Base-by-base conservation (phyloP, 805 yeast genomes). In the Isabelozyma gotoi region DNA sequence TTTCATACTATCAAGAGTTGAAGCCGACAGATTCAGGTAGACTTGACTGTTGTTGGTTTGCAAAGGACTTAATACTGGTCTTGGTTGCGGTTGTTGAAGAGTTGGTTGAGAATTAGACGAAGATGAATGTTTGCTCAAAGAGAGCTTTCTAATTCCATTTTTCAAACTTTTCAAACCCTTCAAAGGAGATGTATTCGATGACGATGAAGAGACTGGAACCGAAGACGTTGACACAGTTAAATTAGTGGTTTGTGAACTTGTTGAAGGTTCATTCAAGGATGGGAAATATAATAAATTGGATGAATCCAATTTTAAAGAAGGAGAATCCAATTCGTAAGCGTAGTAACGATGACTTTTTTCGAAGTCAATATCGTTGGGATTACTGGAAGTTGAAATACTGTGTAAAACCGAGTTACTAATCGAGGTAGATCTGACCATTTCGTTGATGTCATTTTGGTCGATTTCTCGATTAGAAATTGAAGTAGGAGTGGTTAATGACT, bases 91-190 rank as follows among this genome's bases (percentile, higher is more conserved):
- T 38, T 27, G 52, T 40, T 3, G 55, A 48, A 24, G 49, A 43
- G n/a, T 46, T 47, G 18, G 31, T 42, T 44, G 31, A 15, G 38
- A 27, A 17, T 41, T 39, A 4, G 44, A 43, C n/a, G 45, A 33
- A 24, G 46, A 35, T 17, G 51, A 43, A 21, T 42, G 16, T 18
- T 53, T 50, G 7, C 49, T 47, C 18, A 69, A 51, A 14, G 70
- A 63, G 34, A 69, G 55, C 50, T 67, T 67, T 45, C 75, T 55
- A 15, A 71, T 67, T 4, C 73, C 71, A 14, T 63, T 60, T 40
- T 67, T 68, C 33, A 71, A 50, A 48, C 66, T 65, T 43, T 65
- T 68, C 39, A 70, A 55, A 39, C 71, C 56, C 40, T 61, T 62
- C 44, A 68, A 55, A 2, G 74, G 75, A 40, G 64, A 55, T 21